These are phyloP conservation scores for Alternaria tenuissima DNA, from an alignment of 2,329 filamentous ascomycete genomes.

Conservation along the genomic window DNA sequence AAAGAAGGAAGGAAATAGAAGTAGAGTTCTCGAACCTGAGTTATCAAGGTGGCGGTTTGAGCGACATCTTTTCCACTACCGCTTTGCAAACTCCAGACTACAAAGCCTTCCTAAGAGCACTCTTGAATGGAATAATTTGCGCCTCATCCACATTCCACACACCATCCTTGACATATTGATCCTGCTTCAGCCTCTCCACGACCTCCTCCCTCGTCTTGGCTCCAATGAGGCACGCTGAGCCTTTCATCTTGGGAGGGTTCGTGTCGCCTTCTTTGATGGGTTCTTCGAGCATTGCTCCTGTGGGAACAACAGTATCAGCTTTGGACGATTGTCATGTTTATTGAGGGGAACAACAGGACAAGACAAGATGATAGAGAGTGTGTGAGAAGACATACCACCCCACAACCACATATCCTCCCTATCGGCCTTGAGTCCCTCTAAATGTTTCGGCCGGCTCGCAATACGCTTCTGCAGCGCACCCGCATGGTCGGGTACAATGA, in stretches of 20 bases:
- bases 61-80: no score
- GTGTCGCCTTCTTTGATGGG: slow-evolving; percentile 65
- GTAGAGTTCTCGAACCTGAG: no score
- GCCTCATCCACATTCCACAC: slow-evolving; percentile 76
- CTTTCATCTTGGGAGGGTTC: slow-evolving; percentile 72
- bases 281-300: slow-evolving; percentile 49
- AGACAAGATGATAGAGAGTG: no score
- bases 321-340: background rate
- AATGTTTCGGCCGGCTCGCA: slow-evolving; percentile 50
- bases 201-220: slow-evolving; percentile 76
- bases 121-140: slow-evolving; percentile 60
- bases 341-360: no score
- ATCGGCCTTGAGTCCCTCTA: slow-evolving; percentile 41
- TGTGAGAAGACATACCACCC: slow-evolving; percentile 37
- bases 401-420: slow-evolving; percentile 45
- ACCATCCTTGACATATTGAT: slow-evolving; percentile 74
- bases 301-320: background rate
- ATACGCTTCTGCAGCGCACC: slow-evolving; percentile 55
- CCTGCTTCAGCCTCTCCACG: slow-evolving; percentile 69
- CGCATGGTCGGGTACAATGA: slow-evolving; percentile 57
- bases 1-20: no score
- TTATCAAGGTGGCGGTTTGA: no score
- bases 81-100: slow-evolving; percentile 20
- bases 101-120: slow-evolving; percentile 55
- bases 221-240: slow-evolving; percentile 73